Conservation (phyloP, 2,329 filamentous ascomycete genomes). For the Trichoderma simmonsii region DNA sequence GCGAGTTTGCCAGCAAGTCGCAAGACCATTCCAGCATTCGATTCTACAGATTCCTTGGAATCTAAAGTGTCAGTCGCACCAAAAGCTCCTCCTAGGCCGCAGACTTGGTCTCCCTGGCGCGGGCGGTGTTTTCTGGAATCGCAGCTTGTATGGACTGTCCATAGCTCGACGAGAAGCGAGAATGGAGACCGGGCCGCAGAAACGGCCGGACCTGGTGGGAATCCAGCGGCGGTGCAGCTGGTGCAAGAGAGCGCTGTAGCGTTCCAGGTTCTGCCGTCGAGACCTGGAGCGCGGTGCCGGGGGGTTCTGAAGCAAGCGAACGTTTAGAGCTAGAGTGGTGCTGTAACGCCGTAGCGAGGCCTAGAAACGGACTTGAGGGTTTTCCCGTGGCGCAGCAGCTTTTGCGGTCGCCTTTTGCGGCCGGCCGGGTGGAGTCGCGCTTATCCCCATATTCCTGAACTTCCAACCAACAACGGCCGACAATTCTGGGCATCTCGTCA, state of each 20-base stretch:
- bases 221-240: slow-evolving; percentile 11
- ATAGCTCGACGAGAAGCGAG: neutral
- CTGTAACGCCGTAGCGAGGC: neutral
- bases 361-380: neutral
- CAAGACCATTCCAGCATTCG: neutral
- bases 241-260: neutral
- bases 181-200: slow-evolving; percentile 20
- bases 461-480: neutral
- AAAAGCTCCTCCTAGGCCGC: slow-evolving; percentile 5
- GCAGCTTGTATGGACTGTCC: neutral
- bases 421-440: slow-evolving; percentile 5
- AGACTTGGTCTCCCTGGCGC: slow-evolving; percentile 2
- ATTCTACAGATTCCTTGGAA: neutral
- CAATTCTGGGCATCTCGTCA: neutral
- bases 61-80: neutral
- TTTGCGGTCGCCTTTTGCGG: slow-evolving; percentile 17
- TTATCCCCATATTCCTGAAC: neutral
- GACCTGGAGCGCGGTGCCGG: neutral
- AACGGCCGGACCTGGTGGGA: slow-evolving; percentile 18
- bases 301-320: neutral
- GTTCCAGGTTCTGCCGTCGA: neutral
- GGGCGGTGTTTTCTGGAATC: slow-evolving; percentile 17
- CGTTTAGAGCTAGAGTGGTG: neutral
- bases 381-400: slow-evolving; percentile 11
- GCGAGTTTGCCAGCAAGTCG: neutral